A percentile compares a stretch with the other conserved stretches of the same genome.
phyloP scores from a whole-genome alignment of 495 filamentous ascomycete species.

The Lentithecium fluviatile region DNA sequence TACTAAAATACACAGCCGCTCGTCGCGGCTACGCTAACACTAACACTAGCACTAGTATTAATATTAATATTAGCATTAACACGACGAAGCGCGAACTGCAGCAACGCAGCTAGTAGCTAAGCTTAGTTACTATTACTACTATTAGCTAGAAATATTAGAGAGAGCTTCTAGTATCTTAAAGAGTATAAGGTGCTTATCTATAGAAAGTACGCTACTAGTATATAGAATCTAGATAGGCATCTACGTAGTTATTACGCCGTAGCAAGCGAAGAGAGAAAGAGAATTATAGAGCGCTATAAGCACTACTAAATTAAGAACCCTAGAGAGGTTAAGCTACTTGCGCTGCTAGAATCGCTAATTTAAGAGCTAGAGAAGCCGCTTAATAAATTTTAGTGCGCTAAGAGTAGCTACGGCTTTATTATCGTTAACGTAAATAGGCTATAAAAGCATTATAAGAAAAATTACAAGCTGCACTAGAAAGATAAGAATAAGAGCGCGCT shows the following conservation, averaged over 20 bases:
- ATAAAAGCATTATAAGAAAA: not conserved
- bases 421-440: not conserved
- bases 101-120: too few relatives aligned
- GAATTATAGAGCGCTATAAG: not conserved
- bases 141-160: too few relatives aligned
- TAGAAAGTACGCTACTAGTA: not conserved
- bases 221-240: conserved; percentile 5
- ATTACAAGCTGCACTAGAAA: conserved; percentile 1
- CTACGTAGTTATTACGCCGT: not conserved
- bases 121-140: not conserved
- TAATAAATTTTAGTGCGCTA: not conserved
- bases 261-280: not conserved
- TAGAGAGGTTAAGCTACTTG: not conserved
- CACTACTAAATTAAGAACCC: too few relatives aligned
- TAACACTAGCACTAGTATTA: too few relatives aligned
- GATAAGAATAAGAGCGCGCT: not conserved
- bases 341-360: conserved; percentile 4
- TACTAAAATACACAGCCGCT: too few relatives aligned
- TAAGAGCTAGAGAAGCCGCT: not conserved
- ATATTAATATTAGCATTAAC: too few relatives aligned
- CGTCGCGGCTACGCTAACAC: too few relatives aligned
- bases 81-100: too few relatives aligned
- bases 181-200: not conserved
- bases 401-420: conserved; percentile 1
- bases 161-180: not conserved